Base-by-base conservation (phyloP, 345 rosid species). In the Moringa oleifera region DNA sequence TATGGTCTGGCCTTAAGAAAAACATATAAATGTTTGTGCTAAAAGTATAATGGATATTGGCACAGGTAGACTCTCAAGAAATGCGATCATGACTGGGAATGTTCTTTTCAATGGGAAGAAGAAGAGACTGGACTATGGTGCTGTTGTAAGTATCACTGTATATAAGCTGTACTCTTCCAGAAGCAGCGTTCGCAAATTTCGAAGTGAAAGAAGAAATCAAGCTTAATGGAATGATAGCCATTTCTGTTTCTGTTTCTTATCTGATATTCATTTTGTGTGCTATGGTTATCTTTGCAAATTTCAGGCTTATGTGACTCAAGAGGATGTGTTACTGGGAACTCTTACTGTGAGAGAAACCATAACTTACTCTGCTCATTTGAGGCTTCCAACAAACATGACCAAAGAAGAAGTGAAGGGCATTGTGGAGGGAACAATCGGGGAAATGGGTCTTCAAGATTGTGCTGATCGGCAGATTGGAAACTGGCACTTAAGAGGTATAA, bases 11-110 rank as follows among this genome's bases (percentile, higher is more conserved):
- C n/a, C n/a, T n/a, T n/a, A n/a, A n/a, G n/a, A n/a, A n/a, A n/a
- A n/a, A n/a, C n/a, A n/a, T n/a, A n/a, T n/a, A n/a, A n/a, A n/a
- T n/a, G n/a, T 41, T 41, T 41, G 2, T 41, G 47, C 16, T 41
- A 28, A 28, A 28, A 28, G 33, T 28, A 28, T 28, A 3, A 28
- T 28, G 33, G 33, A 28, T 28, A 1, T 11, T 41, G 47, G 2
- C 41, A 55, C 94, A 94, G 99, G 97, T 64, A 85, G 99, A 73
- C 90, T 94, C 19, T 87, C 99, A 46, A 88, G 93, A 73, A 84
- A 84, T 64, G 97, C 87, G 71, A 68, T 91, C 49, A 94, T 88
- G 97, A 88, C 96, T n/a, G 99, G 99, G 60, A 79, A 74, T 73
- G 85, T 94, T 55, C 88, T 88, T 62, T 66, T 90, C 71, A 91